These are phyloP conservation scores for Shiraia sp. DNA, from an alignment of 2,329 filamentous ascomycete species.

Conservation along the genomic window DNA sequence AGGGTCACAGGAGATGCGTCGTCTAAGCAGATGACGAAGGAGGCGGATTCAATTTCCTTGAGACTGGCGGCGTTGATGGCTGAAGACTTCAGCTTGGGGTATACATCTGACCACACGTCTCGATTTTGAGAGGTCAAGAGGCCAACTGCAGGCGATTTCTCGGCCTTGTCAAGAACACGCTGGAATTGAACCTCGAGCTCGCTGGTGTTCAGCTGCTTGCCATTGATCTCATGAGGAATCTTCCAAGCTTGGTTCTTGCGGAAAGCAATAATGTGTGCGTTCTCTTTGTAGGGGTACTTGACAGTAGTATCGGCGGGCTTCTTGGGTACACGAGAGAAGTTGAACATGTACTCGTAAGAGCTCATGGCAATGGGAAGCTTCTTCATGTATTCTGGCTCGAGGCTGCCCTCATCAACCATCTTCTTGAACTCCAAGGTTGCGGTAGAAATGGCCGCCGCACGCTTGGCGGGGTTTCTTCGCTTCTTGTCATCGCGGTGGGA, in stretches of 20 bases:
- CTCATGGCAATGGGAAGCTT: constrained; percentile 97
- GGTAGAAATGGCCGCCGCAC: constrained; percentile 86
- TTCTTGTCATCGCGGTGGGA: constrained; percentile 92
- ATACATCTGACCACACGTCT: constrained; percentile 82
- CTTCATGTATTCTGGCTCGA: constrained; percentile 99
- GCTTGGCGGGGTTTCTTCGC: constrained; percentile 85
- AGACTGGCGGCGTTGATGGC: constrained; percentile 77
- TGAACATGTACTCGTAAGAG: constrained; percentile 99
- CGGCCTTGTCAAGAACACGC: constrained; percentile 76
- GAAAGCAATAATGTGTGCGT: constrained; percentile 87
- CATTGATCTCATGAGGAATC: constrained; percentile 77
- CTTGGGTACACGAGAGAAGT: constrained; percentile 81
- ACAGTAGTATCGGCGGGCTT: constrained; percentile 79
- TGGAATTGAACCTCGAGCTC: constrained; percentile 92
- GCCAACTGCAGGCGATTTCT: constrained; percentile 71
- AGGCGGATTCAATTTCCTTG: constrained; percentile 81
- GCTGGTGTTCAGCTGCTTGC: constrained; percentile 81
- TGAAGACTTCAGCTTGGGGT: constrained; percentile 67
- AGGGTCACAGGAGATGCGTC: constrained; percentile 89
- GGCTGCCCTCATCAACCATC: constrained; percentile 76
- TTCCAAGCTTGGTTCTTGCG: constrained; percentile 99
- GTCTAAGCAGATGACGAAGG: constrained; percentile 92
- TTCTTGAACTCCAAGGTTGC: constrained; percentile 92
- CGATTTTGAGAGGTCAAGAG: constrained; percentile 89
- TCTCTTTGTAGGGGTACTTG: constrained; percentile 74